Base-by-base conservation (phyloP, 2,329 filamentous ascomycete genomes). In the Teratosphaeriaceae sp. region DNA sequence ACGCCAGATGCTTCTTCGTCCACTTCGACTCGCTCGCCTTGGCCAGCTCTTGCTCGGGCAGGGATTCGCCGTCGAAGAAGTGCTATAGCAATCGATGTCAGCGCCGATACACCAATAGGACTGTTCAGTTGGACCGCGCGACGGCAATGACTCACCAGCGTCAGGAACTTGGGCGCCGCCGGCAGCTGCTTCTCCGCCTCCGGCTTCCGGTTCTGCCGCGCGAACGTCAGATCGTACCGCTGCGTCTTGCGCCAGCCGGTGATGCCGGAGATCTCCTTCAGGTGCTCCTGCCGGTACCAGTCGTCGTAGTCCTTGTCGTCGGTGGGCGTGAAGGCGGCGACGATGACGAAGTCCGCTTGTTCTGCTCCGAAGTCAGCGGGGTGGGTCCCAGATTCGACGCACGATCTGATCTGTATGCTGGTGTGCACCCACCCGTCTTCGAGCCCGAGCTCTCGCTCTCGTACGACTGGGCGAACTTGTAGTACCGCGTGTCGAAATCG, bases 1-100 rank as follows among this genome's bases (percentile, higher is more conserved):
- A 41, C 12, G 26, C 38, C 49, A 49, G 43, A 19, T 20, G 45
- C 42, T 47, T 45, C 42, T 47, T 51, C 15, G 49, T 47, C 46
- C 46, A 47, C 27, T 47, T 39, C 12, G 38, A 39, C 38, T 48
- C 44, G 3, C 43, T 19, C 12, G 40, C 16, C 36, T 41, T 45
- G 12, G 40, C 37, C 19, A 44, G 42, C 34, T 46, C 40, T 15
- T 36, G 11, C 20, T 38, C 43, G 3, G 50, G 50, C 34, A 45
- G 23, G 1, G 27, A 16, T 30, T 48, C 41, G 12, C 49, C 47
- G 33, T 46, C 47, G 36, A 50, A 48, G 27, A 38, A 50, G 33
- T 50, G 47, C 50, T 52, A 24, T 8, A 30, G 9, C 3, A 11
- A 23, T 15, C 2, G 16, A 16, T 5, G 21, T 46, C 34, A 44